A percentile compares a stretch with the other conserved stretches of the same genome.
These are phyloP conservation scores for Vanderwaltozyma yarrowii DNA, from an alignment of 805 yeast species.

Conservation along the genomic window DNA sequence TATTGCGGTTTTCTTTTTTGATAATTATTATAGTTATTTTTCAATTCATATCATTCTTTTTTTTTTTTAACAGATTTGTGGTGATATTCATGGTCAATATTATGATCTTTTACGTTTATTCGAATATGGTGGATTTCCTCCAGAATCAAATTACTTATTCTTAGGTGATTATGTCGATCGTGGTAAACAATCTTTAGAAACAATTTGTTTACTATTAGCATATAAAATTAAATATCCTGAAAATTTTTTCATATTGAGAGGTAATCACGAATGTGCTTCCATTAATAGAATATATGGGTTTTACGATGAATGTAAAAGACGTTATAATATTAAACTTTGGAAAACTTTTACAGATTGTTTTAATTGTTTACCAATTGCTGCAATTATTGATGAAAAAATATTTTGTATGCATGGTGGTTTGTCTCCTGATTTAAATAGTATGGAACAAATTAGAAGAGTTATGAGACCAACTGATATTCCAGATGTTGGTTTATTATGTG, in stretches of 20 bases:
- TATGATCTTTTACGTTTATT: constrained; percentile 90
- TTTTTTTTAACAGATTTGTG: constrained; percentile 49
- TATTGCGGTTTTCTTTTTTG: too few relatives aligned
- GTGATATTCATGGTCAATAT: constrained; percentile 98
- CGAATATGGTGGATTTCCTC: constrained; percentile 98
- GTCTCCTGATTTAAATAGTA: constrained; percentile 91
- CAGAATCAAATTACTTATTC: constrained; percentile 93
- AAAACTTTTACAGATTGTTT: constrained; percentile 97
- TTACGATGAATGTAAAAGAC: constrained; percentile 96
- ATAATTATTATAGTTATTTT: background rate
- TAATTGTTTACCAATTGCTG: constrained; percentile 97
- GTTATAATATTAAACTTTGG: constrained; percentile 97
- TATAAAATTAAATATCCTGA: constrained; percentile 98
- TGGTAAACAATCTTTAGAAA: constrained; percentile 95
- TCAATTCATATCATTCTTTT: background rate
- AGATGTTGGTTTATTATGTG: constrained; percentile 93
- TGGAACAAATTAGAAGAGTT: constrained; percentile 98
- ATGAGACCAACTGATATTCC: constrained; percentile 99
- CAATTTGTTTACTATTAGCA: constrained; percentile 86
- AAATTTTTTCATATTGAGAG: constrained; percentile 91
- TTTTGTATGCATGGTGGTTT: constrained; percentile 99
- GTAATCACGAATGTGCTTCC: constrained; percentile 97
- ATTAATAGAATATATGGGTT: constrained; percentile 97
- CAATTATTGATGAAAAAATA: constrained; percentile 94
- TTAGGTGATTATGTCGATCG: constrained; percentile 97